Percentiles rank a stretch among this genome's conserved stretches.
These are phyloP conservation scores for Sclerotinia trifoliorum DNA, from an alignment of 2,329 filamentous ascomycete species.

Conservation along the genomic window DNA sequence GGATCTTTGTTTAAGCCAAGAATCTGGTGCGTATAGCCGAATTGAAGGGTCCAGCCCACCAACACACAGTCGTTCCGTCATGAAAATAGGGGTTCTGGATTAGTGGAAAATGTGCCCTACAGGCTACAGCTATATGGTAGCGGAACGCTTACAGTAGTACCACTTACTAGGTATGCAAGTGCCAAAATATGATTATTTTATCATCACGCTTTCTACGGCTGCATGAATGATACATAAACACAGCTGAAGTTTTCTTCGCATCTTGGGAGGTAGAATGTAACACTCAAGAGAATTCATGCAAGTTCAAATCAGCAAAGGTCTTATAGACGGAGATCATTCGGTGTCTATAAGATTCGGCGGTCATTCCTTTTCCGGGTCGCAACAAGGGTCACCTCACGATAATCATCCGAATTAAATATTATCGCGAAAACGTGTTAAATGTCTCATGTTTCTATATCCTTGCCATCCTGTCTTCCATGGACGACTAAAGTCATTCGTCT, in stretches of 20 bases:
- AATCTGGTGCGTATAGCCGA: not conserved
- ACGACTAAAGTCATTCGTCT: constrained; percentile 8
- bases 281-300: not conserved
- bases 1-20: not conserved
- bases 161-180: not conserved
- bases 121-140: not conserved
- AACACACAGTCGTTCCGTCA: not conserved
- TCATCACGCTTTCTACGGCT: not conserved
- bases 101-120: not conserved
- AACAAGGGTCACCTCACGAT: not conserved
- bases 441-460: constrained; percentile 11
- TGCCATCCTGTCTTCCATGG: not conserved
- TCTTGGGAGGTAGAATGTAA: constrained; percentile 6
- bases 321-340: not conserved
- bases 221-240: not conserved
- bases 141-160: not conserved
- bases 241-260: not conserved
- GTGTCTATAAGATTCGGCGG: not conserved
- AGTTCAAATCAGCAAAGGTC: not conserved
- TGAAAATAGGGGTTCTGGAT: no score
- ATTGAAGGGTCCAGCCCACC: not conserved
- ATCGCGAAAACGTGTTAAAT: not conserved
- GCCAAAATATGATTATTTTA: not conserved
- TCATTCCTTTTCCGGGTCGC: not conserved
- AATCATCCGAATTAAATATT: not conserved